Conservation (phyloP, 306 rosid species). For the Rubus parviflorus region DNA sequence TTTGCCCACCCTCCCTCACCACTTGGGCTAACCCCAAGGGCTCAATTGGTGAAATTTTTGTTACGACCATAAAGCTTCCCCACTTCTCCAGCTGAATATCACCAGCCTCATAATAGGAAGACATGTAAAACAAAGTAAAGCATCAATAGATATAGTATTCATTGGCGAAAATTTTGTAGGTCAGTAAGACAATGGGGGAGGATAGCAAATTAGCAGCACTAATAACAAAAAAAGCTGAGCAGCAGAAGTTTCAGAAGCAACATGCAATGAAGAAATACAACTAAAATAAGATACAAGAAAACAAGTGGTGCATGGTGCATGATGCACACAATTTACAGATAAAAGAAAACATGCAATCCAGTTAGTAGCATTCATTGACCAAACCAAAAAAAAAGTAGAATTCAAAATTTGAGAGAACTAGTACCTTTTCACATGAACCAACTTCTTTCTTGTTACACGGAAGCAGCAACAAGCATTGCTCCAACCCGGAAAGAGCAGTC, state of each 20-base stretch:
- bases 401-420: conserved; percentile 10
- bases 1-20: neutral
- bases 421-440: conserved; percentile 57
- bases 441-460: conserved; percentile 62
- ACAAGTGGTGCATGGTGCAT: neutral
- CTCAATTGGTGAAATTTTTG: neutral
- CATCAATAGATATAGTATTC: neutral
- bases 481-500: conserved; percentile 67
- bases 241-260: neutral
- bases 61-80: neutral
- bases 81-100: neutral
- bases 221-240: neutral
- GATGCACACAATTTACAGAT: neutral
- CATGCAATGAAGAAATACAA: neutral
- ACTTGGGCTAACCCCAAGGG: neutral
- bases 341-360: neutral
- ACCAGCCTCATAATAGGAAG: neutral
- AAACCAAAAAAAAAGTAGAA: neutral
- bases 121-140: neutral
- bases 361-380: neutral
- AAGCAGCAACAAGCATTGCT: conserved; percentile 74
- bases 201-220: neutral
- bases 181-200: neutral
- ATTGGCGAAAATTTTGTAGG: neutral
- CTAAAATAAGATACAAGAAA: neutral